Base-by-base conservation (phyloP, 768 basidiomycete species). In the Lepiota brunneoincarnata region DNA sequence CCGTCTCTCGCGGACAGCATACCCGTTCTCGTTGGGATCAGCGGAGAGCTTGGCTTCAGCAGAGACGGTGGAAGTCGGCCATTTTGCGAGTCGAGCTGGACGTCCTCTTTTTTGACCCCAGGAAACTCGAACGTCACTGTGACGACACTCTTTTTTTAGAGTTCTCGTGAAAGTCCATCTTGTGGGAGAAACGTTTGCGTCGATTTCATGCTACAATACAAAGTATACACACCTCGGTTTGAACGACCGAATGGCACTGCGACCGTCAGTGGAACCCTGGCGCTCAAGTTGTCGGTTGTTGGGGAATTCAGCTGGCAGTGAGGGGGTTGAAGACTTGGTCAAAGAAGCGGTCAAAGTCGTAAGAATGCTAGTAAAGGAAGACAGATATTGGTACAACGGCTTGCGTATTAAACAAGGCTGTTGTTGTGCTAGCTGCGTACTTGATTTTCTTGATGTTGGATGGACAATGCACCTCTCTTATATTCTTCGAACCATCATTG, bases 111-210 rank as follows among this genome's bases (percentile, higher is more conserved):
- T 51, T 68, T 67, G 36, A 84, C 24, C 17, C 83, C 83, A 0
- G 84, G 83, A 6, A 86, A 67, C 58, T 86, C 83, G 61, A 85
- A 82, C 6, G 72, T 65, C 38, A 82, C 82, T 0, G 78, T 80
- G 36, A 84, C 76, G 35, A 69, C 61, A 59, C 81, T 80, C 20
- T 64, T 67, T n/a, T n/a, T 18, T 77, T 70, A 0, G 59, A 42
- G 54, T 81, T 68, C 59, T 84, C 81, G 59, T 80, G 76, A 10
- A 83, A 65, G 57, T 83, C 79, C 75, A 84, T 77, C 58, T 81
- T 83, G 57, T 47, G 6, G 42, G 17, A 17, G 31, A 31, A 10
- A n/a, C 11, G 31, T 31, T 31, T 9, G 31, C 31, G 7, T 31
- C 3, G 31, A 10, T 31, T 31, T 10, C 7, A 31, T 38, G 17